Evolutionary conservation across 2,329 filamentous ascomycete species (phyloP).

Genomic region (Botrytis cinerea): DNA sequence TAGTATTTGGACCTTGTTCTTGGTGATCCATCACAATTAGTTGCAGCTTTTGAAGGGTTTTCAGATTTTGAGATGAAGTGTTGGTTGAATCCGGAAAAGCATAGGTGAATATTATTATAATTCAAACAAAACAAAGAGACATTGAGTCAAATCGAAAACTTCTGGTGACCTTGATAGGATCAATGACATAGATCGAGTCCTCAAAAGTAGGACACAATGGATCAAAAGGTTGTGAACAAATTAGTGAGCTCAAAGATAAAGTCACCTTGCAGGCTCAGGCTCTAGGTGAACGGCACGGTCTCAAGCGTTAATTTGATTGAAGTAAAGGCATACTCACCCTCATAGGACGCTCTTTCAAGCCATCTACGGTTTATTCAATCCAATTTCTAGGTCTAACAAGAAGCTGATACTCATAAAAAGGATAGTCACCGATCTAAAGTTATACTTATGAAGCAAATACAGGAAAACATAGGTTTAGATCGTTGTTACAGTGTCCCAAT

Average conservation of each 20-base stretch:
- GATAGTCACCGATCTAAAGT: not conserved
- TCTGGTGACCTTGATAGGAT: not conserved
- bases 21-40: too few species aligned
- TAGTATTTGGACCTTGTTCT: not conserved
- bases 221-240: not conserved
- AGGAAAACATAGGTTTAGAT: not conserved
- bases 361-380: not conserved
- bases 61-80: not conserved
- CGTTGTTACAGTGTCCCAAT: too few species aligned
- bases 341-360: not conserved
- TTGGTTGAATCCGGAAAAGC: not conserved
- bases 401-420: not conserved
- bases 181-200: rapidly evolving
- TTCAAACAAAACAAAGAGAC: too few species aligned
- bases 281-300: not conserved
- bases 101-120: not conserved
- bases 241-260: not conserved
- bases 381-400: not conserved
- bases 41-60: not conserved
- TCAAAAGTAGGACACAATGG: rapidly evolving
- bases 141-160: not conserved
- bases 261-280: not conserved
- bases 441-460: not conserved
- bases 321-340: not conserved
- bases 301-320: not conserved